Evolutionary conservation across 1,284 basidiomycete species (phyloP).

Genomic region (Serendipita sp.): DNA sequence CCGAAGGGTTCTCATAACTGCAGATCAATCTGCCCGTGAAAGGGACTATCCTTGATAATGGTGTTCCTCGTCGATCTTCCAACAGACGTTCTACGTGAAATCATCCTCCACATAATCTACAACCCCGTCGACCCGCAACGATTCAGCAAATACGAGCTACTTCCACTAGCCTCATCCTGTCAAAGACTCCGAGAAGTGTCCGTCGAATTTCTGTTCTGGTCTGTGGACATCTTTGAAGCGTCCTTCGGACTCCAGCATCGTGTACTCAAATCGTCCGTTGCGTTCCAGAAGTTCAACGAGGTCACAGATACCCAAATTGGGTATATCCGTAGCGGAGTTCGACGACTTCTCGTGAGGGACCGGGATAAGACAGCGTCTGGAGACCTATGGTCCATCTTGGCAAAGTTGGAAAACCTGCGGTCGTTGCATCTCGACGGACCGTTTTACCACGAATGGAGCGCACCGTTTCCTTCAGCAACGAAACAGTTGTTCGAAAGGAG

Average conservation of each 20-base stretch:
- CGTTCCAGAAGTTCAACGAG: not conserved
- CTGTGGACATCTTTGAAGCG: not conserved
- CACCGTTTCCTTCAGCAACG: not conserved
- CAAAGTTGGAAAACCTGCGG: not conserved
- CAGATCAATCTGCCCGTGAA: too few species aligned
- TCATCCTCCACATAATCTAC: not conserved
- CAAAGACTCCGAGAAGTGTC: not conserved
- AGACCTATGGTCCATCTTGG: not conserved
- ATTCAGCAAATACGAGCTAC: not conserved
- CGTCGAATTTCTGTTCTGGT: not conserved
- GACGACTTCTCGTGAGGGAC: not conserved
- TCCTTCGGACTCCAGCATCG: not conserved
- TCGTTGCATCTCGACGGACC: constrained; percentile 5
- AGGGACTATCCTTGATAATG: not conserved
- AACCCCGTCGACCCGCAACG: not conserved
- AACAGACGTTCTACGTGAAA: not conserved
- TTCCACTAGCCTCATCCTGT: not conserved
- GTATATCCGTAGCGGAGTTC: not conserved
- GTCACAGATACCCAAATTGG: not conserved
- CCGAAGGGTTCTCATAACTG: too few species aligned
- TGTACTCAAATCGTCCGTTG: not conserved
- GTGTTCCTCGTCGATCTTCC: not conserved
- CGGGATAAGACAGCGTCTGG: not conserved
- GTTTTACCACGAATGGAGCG: not conserved
- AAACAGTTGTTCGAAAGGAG: not conserved